phyloP scores from a whole-genome alignment of 177 flowering plant genomes.

The Vitis hybrid region DNA sequence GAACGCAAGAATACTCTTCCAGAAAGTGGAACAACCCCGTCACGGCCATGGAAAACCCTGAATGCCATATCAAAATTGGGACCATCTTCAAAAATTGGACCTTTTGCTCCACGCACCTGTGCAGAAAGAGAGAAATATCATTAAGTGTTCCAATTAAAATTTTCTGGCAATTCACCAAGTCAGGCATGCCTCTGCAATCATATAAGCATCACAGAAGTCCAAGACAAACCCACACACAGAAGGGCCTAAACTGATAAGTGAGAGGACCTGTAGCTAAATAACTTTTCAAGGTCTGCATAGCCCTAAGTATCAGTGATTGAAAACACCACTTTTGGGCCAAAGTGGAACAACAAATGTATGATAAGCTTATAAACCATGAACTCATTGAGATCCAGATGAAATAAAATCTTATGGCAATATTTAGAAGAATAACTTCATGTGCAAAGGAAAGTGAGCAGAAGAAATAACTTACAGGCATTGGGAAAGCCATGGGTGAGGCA shows the following conservation, averaged over 20 bases:
- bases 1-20: conserved; percentile 24
- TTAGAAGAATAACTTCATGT: neutral
- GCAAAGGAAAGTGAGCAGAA: neutral
- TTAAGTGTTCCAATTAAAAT: too few relatives aligned
- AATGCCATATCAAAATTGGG: conserved; percentile 54
- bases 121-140: conserved; percentile 5
- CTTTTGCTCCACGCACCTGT: conserved; percentile 37
- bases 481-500: conserved; percentile 31
- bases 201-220: neutral
- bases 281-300: neutral
- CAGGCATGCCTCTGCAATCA: too few relatives aligned
- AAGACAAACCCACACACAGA: neutral
- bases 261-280: neutral
- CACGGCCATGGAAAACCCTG: conserved; percentile 49
- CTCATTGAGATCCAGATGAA: neutral
- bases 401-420: neutral
- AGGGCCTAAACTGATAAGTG: neutral
- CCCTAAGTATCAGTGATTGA: too few relatives aligned
- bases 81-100: conserved; percentile 60
- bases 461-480: conserved; percentile 33
- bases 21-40: conserved; percentile 53
- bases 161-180: too few relatives aligned
- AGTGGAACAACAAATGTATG: neutral
- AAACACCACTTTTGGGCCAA: neutral
- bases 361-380: neutral